phyloP scores from a whole-genome alignment of 129 eudicot genomes.

The Artemisia annua region DNA sequence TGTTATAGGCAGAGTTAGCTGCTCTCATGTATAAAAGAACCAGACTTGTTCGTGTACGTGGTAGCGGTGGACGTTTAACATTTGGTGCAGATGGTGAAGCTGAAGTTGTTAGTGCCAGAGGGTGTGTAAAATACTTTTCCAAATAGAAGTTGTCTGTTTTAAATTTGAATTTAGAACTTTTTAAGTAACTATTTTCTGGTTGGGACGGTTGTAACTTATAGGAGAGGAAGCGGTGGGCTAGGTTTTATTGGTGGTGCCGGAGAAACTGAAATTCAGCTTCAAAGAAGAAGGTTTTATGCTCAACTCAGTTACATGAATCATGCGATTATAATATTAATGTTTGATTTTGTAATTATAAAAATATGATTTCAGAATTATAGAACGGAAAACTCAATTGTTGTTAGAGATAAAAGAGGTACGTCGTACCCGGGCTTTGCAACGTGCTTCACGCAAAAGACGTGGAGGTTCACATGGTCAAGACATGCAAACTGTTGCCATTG shows the following conservation, averaged over 20 bases:
- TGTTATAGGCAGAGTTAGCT: constrained; percentile 86
- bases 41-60: constrained; percentile 94
- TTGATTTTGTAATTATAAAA: not conserved
- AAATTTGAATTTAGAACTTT: not conserved
- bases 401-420: constrained; percentile 88
- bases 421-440: constrained; percentile 94
- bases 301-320: not conserved
- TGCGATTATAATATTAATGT: not conserved
- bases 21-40: constrained; percentile 94
- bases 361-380: constrained; percentile 60
- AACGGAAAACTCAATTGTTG: constrained; percentile 69
- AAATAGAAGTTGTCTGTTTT: not conserved
- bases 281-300: constrained; percentile 78
- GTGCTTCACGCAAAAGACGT: constrained; percentile 81
- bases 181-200: not conserved
- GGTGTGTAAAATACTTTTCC: constrained; percentile 40
- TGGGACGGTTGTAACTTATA: constrained; percentile 28
- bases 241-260: constrained; percentile 99
- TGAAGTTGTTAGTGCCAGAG: constrained; percentile 98
- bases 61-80: constrained; percentile 70
- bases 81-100: constrained; percentile 84
- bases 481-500: constrained; percentile 87
- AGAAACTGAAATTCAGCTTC: constrained; percentile 97
- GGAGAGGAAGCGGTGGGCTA: constrained; percentile 99
- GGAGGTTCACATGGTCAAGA: constrained; percentile 63